Evolutionary conservation across 768 basidiomycete species (phyloP), one percentile per base, ranked within the genome.

Genomic region (Hemileccinum rubropunctum): DNA sequence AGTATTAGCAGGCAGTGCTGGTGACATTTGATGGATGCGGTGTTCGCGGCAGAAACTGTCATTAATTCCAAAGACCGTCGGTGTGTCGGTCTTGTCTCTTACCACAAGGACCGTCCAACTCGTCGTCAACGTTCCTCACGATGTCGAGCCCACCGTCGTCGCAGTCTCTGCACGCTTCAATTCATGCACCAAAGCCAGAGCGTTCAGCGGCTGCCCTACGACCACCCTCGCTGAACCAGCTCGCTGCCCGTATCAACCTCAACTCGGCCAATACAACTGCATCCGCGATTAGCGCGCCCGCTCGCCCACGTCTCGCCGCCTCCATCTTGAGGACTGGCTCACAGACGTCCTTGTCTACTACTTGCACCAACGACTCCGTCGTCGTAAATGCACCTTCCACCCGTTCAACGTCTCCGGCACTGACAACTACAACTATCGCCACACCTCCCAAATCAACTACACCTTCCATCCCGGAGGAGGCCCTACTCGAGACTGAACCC

Each of bases 171-270:
- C 60, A 69, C 12, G 52, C 68, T 11, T 61, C 68, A 14, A 53
- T 69, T 51, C 66, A 72, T 43, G 68, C 60, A 2, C 64, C 72
- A 40, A 74, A 72, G 55, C 63, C 72, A 18, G 74, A 76, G 42
- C 65, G 71, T 15, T 48, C 69, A n/a, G 44, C 57, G 6, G 18
- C 69, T 6, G 58, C 58, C 23, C 34, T 61, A 23, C 80, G 87
- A 20, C 73, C 83, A 15, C 88, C 88, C 1, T 89, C 89, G 7
- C 76, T 91, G 13, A 86, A 88, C 71, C 86, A 90, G 67, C 82
- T 91, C 47, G 89, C 86, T 3, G 88, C 88, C 6, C 82, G 87
- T 42, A 87, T 90, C 65, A 80, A 75, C 58, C 70, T 76, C 44
- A 80, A 72, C 42, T 40, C 58, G 14, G 50, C 63, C 9, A 58